These are phyloP conservation scores for Globisporangium splendens DNA, from an alignment of 352 stramenopile species.

Conservation along the genomic window DNA sequence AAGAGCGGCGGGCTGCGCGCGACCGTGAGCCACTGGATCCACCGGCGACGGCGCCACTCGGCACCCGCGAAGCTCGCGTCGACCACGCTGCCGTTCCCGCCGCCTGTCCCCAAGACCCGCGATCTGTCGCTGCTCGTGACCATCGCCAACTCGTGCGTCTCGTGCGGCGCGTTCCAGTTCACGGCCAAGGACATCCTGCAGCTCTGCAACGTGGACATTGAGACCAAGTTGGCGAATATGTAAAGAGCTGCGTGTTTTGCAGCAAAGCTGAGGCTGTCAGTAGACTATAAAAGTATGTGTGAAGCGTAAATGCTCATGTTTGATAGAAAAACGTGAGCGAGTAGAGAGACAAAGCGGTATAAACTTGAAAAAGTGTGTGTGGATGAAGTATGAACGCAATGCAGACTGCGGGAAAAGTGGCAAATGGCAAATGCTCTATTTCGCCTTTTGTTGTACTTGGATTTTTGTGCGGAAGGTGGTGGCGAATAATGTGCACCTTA, in stretches of 20 bases:
- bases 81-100: slow-evolving; percentile 33
- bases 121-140: slow-evolving; percentile 53
- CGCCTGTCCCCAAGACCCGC: slow-evolving; percentile 23
- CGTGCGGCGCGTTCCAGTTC: slow-evolving; percentile 56
- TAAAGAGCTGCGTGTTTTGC: not conserved
- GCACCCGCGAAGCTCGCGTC: slow-evolving; percentile 18
- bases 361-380: too few relatives aligned
- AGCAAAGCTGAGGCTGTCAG: too few relatives aligned
- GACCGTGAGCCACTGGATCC: slow-evolving; percentile 22
- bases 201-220: slow-evolving; percentile 59
- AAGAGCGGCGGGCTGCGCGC: slow-evolving; percentile 14
- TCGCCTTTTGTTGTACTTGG: too few relatives aligned
- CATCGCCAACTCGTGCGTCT: slow-evolving; percentile 68
- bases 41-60: slow-evolving; percentile 12
- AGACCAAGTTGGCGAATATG: slow-evolving; percentile 1
- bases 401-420: too few relatives aligned
- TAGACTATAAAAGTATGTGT: too few relatives aligned
- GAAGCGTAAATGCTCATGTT: too few relatives aligned
- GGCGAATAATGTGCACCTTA: too few relatives aligned
- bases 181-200: slow-evolving; percentile 39
- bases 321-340: too few relatives aligned
- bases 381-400: too few relatives aligned
- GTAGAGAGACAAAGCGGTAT: too few relatives aligned
- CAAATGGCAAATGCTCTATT: too few relatives aligned
- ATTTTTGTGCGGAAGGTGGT: too few relatives aligned